A percentile compares a stretch with the other conserved stretches of the same genome.
phyloP scores from a whole-genome alignment of 1,284 basidiomycete genomes.

The Inonotus obliquus region DNA sequence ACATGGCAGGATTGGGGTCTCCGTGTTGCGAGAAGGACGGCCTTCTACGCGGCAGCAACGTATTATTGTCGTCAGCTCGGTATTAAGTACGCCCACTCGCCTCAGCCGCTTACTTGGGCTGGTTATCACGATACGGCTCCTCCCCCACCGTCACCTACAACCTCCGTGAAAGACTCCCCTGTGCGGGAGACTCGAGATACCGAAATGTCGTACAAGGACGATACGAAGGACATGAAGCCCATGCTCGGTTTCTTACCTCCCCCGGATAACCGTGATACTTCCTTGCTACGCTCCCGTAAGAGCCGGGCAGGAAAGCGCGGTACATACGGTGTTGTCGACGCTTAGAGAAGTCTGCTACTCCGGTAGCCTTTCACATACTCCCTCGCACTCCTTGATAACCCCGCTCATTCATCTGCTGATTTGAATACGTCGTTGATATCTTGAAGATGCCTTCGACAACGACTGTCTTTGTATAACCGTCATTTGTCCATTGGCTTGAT shows the following conservation, averaged over 20 bases:
- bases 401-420: background rate
- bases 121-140: slow-evolving; percentile 8
- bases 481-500: background rate
- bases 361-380: background rate
- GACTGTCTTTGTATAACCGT: too few relatives aligned
- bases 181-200: slow-evolving; percentile 1
- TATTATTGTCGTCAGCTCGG: slow-evolving; percentile 64
- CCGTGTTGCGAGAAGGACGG: slow-evolving; percentile 54
- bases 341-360: background rate
- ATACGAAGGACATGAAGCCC: slow-evolving; percentile 29
- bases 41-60: slow-evolving; percentile 72
- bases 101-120: slow-evolving; percentile 51
- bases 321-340: slow-evolving; percentile 6
- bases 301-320: slow-evolving; percentile 15
- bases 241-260: slow-evolving; percentile 51
- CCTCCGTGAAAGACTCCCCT: slow-evolving; percentile 10
- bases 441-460: background rate
- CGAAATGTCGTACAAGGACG: slow-evolving; percentile 16
- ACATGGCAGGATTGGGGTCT: slow-evolving; percentile 59
- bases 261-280: slow-evolving; percentile 23
- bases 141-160: slow-evolving; percentile 2
- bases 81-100: slow-evolving; percentile 54
- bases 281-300: slow-evolving; percentile 18
- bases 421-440: background rate
- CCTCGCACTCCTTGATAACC: background rate